Evolutionary conservation across 208 protist genomes (phyloP).

Genomic region (Leishmania amazonensis): DNA sequence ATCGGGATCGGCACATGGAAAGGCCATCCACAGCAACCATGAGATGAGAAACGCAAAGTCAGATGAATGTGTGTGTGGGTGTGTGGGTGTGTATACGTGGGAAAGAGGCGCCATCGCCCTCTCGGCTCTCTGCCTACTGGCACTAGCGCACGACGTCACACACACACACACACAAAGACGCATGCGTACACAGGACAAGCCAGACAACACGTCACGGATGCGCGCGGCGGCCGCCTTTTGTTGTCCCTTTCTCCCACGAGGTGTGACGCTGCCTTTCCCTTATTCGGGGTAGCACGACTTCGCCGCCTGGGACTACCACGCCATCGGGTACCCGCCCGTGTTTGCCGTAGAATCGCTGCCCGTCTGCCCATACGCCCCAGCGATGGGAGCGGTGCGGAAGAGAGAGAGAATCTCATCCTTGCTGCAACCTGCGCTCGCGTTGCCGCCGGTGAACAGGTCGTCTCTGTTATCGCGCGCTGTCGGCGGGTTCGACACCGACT

Average conservation of each 20-base stretch:
- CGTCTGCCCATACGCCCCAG: slow-evolving; percentile 6
- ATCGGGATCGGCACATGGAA: background rate
- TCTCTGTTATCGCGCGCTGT: slow-evolving; percentile 23
- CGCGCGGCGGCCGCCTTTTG: background rate
- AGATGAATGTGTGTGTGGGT: background rate
- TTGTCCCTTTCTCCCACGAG: background rate
- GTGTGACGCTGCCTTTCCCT: background rate
- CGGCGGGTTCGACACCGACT: background rate
- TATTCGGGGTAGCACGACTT: slow-evolving; percentile 39
- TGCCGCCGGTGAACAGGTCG: slow-evolving; percentile 28
- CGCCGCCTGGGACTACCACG: slow-evolving; percentile 53
- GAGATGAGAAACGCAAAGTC: background rate
- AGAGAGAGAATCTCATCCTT: slow-evolving; percentile 72
- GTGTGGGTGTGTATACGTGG: background rate
- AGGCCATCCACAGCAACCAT: background rate
- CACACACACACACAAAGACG: background rate
- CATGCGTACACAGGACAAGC: background rate
- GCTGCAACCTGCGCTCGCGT: background rate
- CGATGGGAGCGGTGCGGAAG: slow-evolving; percentile 38
- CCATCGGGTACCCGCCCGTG: slow-evolving; percentile 24
- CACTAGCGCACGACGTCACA: background rate
- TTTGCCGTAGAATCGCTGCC: background rate
- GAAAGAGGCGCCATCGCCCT: background rate
- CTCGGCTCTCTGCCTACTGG: background rate
- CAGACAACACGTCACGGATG: background rate